These are phyloP conservation scores for Russula compacta DNA, from an alignment of 768 basidiomycete genomes.

Conservation along the genomic window DNA sequence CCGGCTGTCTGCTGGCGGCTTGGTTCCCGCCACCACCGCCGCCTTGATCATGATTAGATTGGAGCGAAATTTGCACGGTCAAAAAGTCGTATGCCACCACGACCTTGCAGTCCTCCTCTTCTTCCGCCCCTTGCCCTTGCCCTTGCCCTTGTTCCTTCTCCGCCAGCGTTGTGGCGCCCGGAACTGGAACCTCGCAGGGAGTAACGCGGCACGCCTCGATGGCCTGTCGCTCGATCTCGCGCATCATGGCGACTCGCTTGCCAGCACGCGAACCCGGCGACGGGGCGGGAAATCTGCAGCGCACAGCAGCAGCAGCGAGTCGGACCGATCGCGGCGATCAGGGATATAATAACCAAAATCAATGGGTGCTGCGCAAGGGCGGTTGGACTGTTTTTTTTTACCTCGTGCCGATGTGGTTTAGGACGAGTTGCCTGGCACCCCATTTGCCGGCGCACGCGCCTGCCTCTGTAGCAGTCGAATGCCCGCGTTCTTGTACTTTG, in stretches of 20 bases:
- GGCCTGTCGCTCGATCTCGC: conserved; percentile 57
- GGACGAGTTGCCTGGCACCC: conserved; percentile 49
- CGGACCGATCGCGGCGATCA: too few species aligned
- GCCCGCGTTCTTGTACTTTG: conserved; percentile 48
- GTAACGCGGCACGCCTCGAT: conserved; percentile 44
- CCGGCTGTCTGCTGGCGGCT: neutral
- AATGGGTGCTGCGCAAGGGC: neutral
- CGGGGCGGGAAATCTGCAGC: conserved; percentile 45
- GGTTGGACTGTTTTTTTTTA: neutral
- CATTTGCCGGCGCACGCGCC: conserved; percentile 61
- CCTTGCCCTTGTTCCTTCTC: neutral
- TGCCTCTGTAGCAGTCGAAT: conserved; percentile 73
- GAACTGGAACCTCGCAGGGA: conserved; percentile 4
- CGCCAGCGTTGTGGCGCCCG: too few species aligned
- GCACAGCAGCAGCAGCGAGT: neutral
- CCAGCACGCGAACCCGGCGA: conserved; percentile 24
- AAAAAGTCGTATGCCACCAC: conserved; percentile 22
- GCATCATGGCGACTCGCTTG: conserved; percentile 36
- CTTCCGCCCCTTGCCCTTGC: neutral
- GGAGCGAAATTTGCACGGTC: conserved; percentile 2
- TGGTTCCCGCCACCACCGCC: neutral
- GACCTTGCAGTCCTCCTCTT: neutral
- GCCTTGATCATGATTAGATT: neutral
- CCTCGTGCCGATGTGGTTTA: conserved; percentile 76
- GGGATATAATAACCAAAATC: too few species aligned